phyloP scores from a whole-genome alignment of 805 yeast species.

The Saccharomycopsis synnaedendra region DNA sequence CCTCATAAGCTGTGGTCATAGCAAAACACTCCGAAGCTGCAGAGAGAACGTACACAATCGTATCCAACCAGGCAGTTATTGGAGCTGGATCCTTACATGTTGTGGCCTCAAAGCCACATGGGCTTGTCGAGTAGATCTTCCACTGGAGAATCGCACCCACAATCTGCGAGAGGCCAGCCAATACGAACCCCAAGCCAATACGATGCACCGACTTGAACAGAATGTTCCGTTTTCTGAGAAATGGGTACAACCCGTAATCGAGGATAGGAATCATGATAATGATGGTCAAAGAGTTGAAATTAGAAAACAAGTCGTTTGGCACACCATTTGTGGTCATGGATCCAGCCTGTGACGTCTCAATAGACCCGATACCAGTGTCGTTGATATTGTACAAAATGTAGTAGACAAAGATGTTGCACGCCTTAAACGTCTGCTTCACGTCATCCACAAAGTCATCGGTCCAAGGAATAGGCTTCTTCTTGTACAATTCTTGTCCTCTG shows the following conservation, averaged over 20 bases:
- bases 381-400: conserved; percentile 9
- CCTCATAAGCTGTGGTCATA: conserved; percentile 38
- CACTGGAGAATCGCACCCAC: conserved; percentile 41
- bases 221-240: conserved; percentile 29
- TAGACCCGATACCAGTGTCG: conserved; percentile 20
- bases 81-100: conserved; percentile 20
- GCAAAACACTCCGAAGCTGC: conserved; percentile 46
- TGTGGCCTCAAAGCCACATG: conserved; percentile 34
- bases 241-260: conserved; percentile 37
- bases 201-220: conserved; percentile 32
- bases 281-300: conserved; percentile 44
- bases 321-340: conserved; percentile 41
- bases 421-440: conserved; percentile 49
- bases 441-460: conserved; percentile 49
- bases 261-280: conserved; percentile 40
- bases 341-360: conserved; percentile 35
- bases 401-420: conserved; percentile 28
- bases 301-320: conserved; percentile 44
- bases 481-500: conserved; percentile 28
- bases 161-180: conserved; percentile 36
- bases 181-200: conserved; percentile 35
- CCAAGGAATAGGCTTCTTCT: conserved; percentile 26
- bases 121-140: conserved; percentile 35
- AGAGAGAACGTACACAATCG: conserved; percentile 23
- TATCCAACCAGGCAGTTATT: conserved; percentile 25